Evolutionary conservation across 192 early-diverging fungal genomes (phyloP), one percentile per base, ranked within the genome.

Genomic region (Podila clonocystis): DNA sequence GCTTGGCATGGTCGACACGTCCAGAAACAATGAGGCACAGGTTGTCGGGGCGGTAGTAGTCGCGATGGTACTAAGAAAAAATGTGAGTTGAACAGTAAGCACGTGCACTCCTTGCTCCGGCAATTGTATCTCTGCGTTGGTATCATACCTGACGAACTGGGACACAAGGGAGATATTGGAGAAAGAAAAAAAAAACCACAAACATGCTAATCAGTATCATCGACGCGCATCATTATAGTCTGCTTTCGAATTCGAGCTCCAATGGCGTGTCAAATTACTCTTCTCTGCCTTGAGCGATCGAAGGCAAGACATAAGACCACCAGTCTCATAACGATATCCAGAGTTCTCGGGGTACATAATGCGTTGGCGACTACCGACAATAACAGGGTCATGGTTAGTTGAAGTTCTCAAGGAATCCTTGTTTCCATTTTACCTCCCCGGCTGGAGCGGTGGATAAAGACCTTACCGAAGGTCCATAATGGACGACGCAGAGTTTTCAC

Each of bases 31-130:
- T 84, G 26, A 91, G 66, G 58, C 89, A 91, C 29, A 91, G 76
- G 49, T 89, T 91, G 64, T 91, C 89, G 19, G 89, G 86, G 60
- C 87, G 87, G 62, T 91, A 91, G 83, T 89, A 91, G 13, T 84
- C 83, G 48, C 75, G 63, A 61, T 91, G 89, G 64, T 91, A 85
- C 83, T 85, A 67, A 29, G 77, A 68, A 70, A 65, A 58, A 0
- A 48, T 4, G 24, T 26, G 20, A 62, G n/a, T 17, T 36, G 33
- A 59, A 9, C 33, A 12, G 15, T 52, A 70, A 63, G 66, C 11
- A 49, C 0, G 17, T 50, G 28, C 30, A 0, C 45, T n/a, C 67
- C 9, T 19, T 22, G 28, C 15, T 58, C 28, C 24, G 11, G 22
- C 57, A 15, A 8, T 28, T 4, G 57, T 30, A 15, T 45, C 15